Base-by-base conservation (phyloP, 2,329 filamentous ascomycete genomes). In the Phialocephala subalpina region DNA sequence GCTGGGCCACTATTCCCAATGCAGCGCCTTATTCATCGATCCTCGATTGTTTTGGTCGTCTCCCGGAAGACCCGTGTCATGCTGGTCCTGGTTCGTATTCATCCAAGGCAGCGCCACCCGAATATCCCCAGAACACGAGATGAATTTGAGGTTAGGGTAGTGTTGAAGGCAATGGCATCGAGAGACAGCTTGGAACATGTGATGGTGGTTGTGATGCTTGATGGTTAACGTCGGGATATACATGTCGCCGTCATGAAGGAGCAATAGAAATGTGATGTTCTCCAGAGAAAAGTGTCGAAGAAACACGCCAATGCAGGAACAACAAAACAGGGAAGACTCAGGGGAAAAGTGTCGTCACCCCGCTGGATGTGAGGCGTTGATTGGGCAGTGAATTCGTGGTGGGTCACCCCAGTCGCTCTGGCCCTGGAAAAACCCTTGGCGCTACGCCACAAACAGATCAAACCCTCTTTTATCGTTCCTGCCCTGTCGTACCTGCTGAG, bases 371-470 rank as follows among this genome's bases (percentile, higher is more conserved):
- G 12, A 14, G 14, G 8, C 2, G 14, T 53, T 29, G 16, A 53
- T 53, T 53, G 16, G 49, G 27, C 18, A 25, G 6, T 22, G 22
- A 12, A 11, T 4, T 8, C n/a, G 14, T 7, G 11, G 45, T 49
- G 45, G 45, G 25, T 33, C 9, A 8, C 22, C 22, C 49, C 49
- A 18, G 45, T 49, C 40, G 40, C 40, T 42, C 14, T n/a, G 16
- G 45, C 18, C 18, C 49, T 29, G 25, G 27, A 36, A 59, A 36
- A 29, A 20, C 9, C 16, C 61, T 63, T 59, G 61, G 61, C 61
- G 36, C 61, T 63, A 63, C 55, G 61, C 61, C 61, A 40, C 60
- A 49, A 57, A 35, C 60, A 63, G 60, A 62, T 56, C n/a, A 63
- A 57, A 55, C 8, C 22, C 6, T 36, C 47, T 11, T n/a, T 58